These are phyloP conservation scores for Ceratocystis alfenasii DNA, from an alignment of 2,329 filamentous ascomycete species.

Conservation along the genomic window DNA sequence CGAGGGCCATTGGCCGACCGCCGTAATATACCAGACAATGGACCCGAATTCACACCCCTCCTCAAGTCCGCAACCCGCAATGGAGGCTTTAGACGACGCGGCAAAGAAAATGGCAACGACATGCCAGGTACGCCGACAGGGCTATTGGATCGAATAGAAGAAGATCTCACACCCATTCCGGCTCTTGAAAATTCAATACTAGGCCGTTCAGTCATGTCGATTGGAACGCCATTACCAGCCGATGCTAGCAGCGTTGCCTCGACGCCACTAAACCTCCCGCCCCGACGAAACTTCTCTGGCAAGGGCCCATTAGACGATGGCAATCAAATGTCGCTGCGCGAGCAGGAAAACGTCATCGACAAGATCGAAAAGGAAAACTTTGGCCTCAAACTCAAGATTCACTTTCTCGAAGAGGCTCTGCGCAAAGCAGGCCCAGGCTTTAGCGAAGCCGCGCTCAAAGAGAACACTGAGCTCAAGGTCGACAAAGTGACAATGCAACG, in stretches of 20 bases:
- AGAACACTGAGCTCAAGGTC: constrained; percentile 94
- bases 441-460: constrained; percentile 76
- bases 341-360: constrained; percentile 92
- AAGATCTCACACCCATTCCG: constrained; percentile 64
- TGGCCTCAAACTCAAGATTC: constrained; percentile 88
- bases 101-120: constrained; percentile 49
- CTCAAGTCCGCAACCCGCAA: constrained; percentile 68
- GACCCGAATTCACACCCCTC: constrained; percentile 84
- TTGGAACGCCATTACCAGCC: constrained; percentile 28
- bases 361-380: constrained; percentile 98
- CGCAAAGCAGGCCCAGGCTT: constrained; percentile 79
- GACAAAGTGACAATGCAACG: constrained; percentile 80
- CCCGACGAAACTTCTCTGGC: constrained; percentile 45
- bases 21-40: constrained; percentile 55
- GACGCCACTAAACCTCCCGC: constrained; percentile 64
- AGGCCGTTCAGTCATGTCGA: constrained; percentile 49
- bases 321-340: constrained; percentile 79
- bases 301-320: constrained; percentile 67
- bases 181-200: constrained; percentile 61
- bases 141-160: constrained; percentile 47
- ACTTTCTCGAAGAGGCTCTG: constrained; percentile 86
- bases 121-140: constrained; percentile 54
- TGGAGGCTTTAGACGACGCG: constrained; percentile 51
- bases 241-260: constrained; percentile 69
- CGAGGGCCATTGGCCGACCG: constrained; percentile 60